Evolutionary conservation across 2,329 filamentous ascomycete genomes (phyloP), one percentile per base, ranked within the genome.

Genomic region (Claviceps pusilla): DNA sequence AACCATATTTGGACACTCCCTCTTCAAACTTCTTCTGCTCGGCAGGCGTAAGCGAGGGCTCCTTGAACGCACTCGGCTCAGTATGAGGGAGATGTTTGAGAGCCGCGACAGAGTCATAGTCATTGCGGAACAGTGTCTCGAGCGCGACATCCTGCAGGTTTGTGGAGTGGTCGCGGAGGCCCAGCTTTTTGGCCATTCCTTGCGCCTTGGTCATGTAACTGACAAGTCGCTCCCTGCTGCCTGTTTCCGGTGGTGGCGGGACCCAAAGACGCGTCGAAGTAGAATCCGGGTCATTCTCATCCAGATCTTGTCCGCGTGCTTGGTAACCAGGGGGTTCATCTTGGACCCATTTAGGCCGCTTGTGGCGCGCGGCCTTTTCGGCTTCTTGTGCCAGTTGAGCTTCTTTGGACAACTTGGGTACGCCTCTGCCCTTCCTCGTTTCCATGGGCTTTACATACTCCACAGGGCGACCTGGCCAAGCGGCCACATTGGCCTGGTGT

Each of bases 1-100:
- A 96, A 28, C 93, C 93, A 64, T 85, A 95, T 65, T 93, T 95
- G 49, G 80, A 73, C 11, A 98, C 87, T 45, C 81, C 93, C 65
- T 96, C 90, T 64, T 96, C 93, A 62, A 97, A 97, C 57, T 85
- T 86, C 69, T 93, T 93, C 57, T 87, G 73, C 66, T 98, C 90
- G 37, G 86, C 76, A 9, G 87, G 75, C 47, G 76, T 87, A 51
- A 95, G 71, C 55, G 87, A 82, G 0, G 93, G 93, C 66, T 97
- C 90, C 62, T 90, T 89, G 62, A 97, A 83, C 51, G 82, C 82
- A 41, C 79, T 76, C 57, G 81, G 82, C 57, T 90, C 82, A 11
- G 83, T 73, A 60, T 80, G 80, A 52, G 80, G 75, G 37, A 97
- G 75, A 55, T 80, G 77, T 58, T 83, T 79, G 29, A 95, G 72